A percentile compares a stretch with the other conserved stretches of the same genome.
Evolutionary conservation across 352 stramenopile species (phyloP).

Genomic region (Pythium aristosporum): DNA sequence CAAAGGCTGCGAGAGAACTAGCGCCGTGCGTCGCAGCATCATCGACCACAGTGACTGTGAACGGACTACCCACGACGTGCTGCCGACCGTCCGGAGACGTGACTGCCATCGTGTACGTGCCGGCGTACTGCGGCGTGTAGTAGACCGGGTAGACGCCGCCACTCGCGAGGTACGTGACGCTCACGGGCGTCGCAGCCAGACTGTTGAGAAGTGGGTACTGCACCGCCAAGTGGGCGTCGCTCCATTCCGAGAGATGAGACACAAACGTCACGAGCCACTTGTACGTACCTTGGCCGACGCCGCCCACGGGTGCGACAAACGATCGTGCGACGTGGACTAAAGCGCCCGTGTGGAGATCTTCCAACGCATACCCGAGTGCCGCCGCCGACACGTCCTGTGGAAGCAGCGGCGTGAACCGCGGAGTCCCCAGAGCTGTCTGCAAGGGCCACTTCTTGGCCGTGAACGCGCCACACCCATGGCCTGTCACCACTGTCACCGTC

Average conservation of each 20-base stretch:
- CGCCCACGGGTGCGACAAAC: conserved; percentile 16
- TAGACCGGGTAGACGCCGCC: conserved; percentile 88
- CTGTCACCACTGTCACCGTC: conserved; percentile 46
- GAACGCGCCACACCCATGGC: conserved; percentile 65
- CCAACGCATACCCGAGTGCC: conserved; percentile 57
- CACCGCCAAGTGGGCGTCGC: conserved; percentile 62
- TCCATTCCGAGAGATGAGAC: conserved; percentile 82
- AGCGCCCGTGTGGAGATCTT: conserved; percentile 48
- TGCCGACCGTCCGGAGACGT: conserved; percentile 58
- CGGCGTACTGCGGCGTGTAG: conserved; percentile 91
- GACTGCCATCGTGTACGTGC: conserved; percentile 88
- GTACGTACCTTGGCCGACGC: conserved; percentile 41
- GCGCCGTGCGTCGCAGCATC: conserved; percentile 60
- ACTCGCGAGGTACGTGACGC: conserved; percentile 46
- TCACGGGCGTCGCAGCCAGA: conserved; percentile 47
- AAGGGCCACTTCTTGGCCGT: conserved; percentile 39
- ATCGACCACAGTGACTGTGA: conserved; percentile 79
- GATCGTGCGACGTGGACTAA: conserved; percentile 47
- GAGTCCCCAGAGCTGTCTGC: conserved; percentile 28
- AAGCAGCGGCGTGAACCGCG: conserved; percentile 60
- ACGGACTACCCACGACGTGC: conserved; percentile 90
- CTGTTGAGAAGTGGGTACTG: conserved; percentile 55
- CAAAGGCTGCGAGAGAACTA: conserved; percentile 69
- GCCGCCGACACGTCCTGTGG: conserved; percentile 53
- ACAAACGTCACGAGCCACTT: conserved; percentile 93